A percentile compares a stretch with the other conserved stretches of the same genome.
Conservation (phyloP, 2,329 filamentous ascomycete species). For the Colletotrichum brevisporum region DNA sequence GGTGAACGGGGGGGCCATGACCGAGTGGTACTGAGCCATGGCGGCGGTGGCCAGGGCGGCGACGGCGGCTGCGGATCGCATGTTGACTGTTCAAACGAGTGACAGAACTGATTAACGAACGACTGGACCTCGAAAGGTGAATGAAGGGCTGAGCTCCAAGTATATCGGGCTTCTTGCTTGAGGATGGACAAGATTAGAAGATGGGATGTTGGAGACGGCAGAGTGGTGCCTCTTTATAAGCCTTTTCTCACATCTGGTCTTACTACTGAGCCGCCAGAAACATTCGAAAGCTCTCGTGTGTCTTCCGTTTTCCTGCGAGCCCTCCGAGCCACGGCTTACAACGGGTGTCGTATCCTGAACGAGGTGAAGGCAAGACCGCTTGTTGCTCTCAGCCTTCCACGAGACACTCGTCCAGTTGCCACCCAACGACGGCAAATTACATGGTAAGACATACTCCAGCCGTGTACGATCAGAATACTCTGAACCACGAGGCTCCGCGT, state of each 20-base stretch:
- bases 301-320: too few species aligned
- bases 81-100: constrained; percentile 6
- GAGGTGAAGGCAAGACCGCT: too few species aligned
- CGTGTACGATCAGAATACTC: background rate
- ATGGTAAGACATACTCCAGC: background rate
- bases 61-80: background rate
- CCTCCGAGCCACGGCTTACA: too few species aligned
- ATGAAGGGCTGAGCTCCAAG: background rate
- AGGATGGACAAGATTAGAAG: background rate
- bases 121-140: constrained; percentile 18
- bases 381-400: too few species aligned
- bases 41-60: constrained; percentile 1
- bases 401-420: too few species aligned
- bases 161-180: background rate
- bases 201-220: too few species aligned
- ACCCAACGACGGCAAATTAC: background rate
- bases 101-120: constrained; percentile 7
- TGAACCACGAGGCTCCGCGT: background rate
- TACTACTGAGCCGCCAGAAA: too few species aligned
- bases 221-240: too few species aligned
- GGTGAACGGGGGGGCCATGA: background rate
- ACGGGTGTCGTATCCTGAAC: too few species aligned
- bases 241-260: too few species aligned
- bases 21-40: background rate
- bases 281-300: too few species aligned